These are phyloP conservation scores for Nakaseomyces bracarensis DNA, from an alignment of 1,139 yeast genomes.

Conservation along the genomic window DNA sequence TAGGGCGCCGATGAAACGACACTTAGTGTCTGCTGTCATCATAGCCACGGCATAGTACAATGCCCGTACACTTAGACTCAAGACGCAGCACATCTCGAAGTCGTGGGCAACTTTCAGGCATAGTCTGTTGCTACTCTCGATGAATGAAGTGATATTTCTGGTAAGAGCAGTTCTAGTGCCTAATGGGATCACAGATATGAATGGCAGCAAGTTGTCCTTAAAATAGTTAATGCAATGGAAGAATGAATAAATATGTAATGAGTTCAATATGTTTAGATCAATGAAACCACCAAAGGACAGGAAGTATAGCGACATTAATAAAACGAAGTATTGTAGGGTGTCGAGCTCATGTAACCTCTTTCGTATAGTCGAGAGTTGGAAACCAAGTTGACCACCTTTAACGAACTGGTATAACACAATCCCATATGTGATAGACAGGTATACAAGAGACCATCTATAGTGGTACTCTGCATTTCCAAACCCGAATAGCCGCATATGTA, in stretches of 20 bases:
- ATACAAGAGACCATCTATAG: conserved; percentile 21
- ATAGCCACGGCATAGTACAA: conserved; percentile 16
- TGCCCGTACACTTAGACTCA: conserved; percentile 17
- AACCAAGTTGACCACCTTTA: conserved; percentile 25
- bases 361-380: conserved; percentile 12
- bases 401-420: conserved; percentile 30
- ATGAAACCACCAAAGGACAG: conserved; percentile 17
- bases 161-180: conserved; percentile 16
- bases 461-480: conserved; percentile 22
- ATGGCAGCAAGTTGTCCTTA: conserved; percentile 32
- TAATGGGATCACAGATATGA: conserved; percentile 24
- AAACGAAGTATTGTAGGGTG: conserved; percentile 27
- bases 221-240: conserved; percentile 51
- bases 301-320: conserved; percentile 17
- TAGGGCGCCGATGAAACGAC: conserved; percentile 15
- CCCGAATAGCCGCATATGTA: conserved; percentile 15
- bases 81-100: conserved; percentile 24
- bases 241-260: conserved; percentile 48
- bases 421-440: conserved; percentile 25
- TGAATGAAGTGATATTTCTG: conserved; percentile 19
- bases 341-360: conserved; percentile 22
- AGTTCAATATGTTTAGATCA: conserved; percentile 39
- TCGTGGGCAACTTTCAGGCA: conserved; percentile 25
- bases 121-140: conserved; percentile 21
- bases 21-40: conserved; percentile 11